These are phyloP conservation scores for Hyaloscypha variabilis DNA, from an alignment of 495 filamentous ascomycete species.

Conservation along the genomic window DNA sequence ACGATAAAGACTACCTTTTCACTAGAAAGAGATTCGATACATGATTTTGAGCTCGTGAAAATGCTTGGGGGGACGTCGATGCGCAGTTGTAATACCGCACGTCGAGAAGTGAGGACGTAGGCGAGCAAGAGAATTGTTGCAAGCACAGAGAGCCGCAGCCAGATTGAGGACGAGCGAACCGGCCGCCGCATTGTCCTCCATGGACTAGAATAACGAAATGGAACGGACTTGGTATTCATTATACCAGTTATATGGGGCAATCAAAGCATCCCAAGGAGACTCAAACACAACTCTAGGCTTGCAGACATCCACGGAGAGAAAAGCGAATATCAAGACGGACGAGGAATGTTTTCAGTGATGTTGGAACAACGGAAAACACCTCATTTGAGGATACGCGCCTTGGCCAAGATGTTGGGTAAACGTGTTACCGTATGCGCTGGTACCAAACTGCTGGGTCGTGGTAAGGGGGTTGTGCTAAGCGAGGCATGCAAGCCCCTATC, in stretches of 20 bases:
- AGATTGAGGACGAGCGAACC: not conserved
- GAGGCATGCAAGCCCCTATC: not conserved
- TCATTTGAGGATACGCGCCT: too few relatives aligned
- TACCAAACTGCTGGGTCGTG: not conserved
- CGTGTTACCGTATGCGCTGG: not conserved
- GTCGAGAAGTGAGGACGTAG: not conserved
- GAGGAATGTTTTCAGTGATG: too few relatives aligned
- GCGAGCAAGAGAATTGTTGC: not conserved
- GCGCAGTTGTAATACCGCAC: not conserved
- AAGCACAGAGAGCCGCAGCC: not conserved
- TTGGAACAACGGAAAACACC: too few relatives aligned
- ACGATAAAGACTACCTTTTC: constrained; percentile 45
- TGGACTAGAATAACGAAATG: not conserved
- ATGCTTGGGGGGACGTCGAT: too few relatives aligned
- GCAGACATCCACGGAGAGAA: too few relatives aligned
- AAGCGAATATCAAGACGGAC: too few relatives aligned
- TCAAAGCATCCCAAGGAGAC: too few relatives aligned
- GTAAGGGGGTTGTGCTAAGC: not conserved
- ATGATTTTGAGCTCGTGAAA: not conserved
- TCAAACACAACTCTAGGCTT: too few relatives aligned
- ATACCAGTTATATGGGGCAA: too few relatives aligned
- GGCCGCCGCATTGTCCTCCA: not conserved
- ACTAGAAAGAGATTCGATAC: not conserved
- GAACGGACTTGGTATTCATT: not conserved
- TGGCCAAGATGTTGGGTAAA: too few relatives aligned